Base-by-base conservation (phyloP, 2,329 filamentous ascomycete genomes). In the Dendrostoma leiphaemia region DNA sequence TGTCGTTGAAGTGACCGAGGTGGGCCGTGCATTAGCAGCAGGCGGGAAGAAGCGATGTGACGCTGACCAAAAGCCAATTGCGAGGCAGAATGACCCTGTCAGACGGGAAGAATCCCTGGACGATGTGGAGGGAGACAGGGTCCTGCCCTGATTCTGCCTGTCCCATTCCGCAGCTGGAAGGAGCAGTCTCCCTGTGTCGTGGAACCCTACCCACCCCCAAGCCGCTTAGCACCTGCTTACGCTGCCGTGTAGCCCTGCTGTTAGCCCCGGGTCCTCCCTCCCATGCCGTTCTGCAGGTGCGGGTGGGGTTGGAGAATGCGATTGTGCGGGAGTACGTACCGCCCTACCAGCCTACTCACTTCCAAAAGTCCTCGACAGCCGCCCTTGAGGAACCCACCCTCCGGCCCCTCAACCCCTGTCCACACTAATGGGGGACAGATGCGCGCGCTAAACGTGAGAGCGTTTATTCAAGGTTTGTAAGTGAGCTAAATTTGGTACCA, bases 401-500 rank as follows among this genome's bases (percentile, higher is more conserved):
- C 38, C 38, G 24, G 23, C 15, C 13, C 34, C 6, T 31, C 23
- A n/a, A 26, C 17, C 34, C 35, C 31, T n/a, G 13, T 21, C 31
- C 29, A 19, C 31, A n/a, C 31, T 37, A 37, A 28, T 10, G 3
- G 6, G 15, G 29, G 19, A 23, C 12, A 38, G 48, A 44, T 44
- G 40, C 48, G 38, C 40, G 38, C 48, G 38, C 34, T 43, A 46
- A 35, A 47, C 37, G 43, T n/a, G 35, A 40, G n/a, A 38, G 41
- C 37, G 41, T 41, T 26, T 41, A 26, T 23, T 24, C 8, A 10
- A 8, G 38, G 21, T 41, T 26, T 41, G 38, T 41, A 26, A 2
- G 13, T n/a, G 31, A n/a, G 23, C 56, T 58, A 58, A 52, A 34
- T 55, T 51, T 58, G 52, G 56, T 38, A 58, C 26, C 5, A 12